phyloP scores from a whole-genome alignment of 2,329 filamentous ascomycete species.

The Podosphaera fusca region DNA sequence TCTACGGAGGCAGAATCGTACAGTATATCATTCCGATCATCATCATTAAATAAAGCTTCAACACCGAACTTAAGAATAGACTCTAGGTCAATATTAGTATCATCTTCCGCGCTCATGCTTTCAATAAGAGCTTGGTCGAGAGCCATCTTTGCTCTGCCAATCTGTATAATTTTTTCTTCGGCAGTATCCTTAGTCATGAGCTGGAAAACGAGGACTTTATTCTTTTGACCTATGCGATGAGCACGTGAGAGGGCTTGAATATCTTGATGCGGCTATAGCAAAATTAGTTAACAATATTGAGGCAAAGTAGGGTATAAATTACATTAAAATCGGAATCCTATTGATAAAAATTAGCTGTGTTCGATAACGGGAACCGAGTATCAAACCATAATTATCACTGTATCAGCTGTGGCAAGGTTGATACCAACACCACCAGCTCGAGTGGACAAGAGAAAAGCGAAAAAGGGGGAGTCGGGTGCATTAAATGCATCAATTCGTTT shows the following conservation, averaged over 20 bases:
- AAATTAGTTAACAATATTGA: conserved; percentile 21
- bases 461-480: conserved; percentile 55
- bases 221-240: conserved; percentile 87
- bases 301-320: not conserved
- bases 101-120: conserved; percentile 65
- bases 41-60: conserved; percentile 61
- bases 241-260: conserved; percentile 86
- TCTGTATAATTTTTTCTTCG: conserved; percentile 91
- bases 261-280: conserved; percentile 56
- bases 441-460: conserved; percentile 82
- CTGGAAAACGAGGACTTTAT: conserved; percentile 89
- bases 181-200: conserved; percentile 72
- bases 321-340: conserved; percentile 16
- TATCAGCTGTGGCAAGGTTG: conserved; percentile 90
- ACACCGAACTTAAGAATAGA: conserved; percentile 76
- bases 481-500: conserved; percentile 89
- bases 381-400: conserved; percentile 77
- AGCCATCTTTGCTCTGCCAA: conserved; percentile 87
- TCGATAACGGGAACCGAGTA: conserved; percentile 39
- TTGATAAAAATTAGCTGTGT: conserved; percentile 3
- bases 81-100: conserved; percentile 58
- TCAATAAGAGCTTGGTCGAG: conserved; percentile 90
- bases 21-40: conserved; percentile 46
- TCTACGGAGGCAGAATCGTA: conserved; percentile 74
- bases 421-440: conserved; percentile 91